Base-by-base conservation (phyloP, 768 basidiomycete species). In the Auriscalpium orientale region DNA sequence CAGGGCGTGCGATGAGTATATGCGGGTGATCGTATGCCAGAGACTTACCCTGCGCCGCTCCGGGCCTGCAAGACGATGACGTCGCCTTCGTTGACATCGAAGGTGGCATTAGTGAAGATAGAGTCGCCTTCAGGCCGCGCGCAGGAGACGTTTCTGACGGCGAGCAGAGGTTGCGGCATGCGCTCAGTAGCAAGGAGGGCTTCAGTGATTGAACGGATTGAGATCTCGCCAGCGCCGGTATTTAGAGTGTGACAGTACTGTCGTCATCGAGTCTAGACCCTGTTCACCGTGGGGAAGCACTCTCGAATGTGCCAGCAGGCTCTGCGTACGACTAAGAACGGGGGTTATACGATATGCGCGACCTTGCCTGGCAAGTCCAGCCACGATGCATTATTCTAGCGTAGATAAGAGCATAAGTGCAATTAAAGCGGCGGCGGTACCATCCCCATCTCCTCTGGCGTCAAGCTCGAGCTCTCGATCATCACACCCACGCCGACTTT, bases 401-500 rank as follows among this genome's bases (percentile, higher is more conserved):
- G 58, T 62, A 60, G 55, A 51, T 49, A 52, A 35, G 46, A 37
- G 52, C 37, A 48, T 57, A 53, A 51, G 50, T 51, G 50, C 46
- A 33, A 54, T 56, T 55, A 58, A 50, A 58, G 55, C 16, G 51
- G 57, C 50, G 62, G 65, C 20, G 62, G 66, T 49, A 66, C 64
- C 66, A 71, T 65, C 56, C 70, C 71, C 89, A 91, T 89, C 76
- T 91, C 89, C 74, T 91, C 89, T 8, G 87, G 88, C 18, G 86
- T 85, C 72, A 91, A 70, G 59, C 74, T 80, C 38, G 84, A 82
- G 68, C 85, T 88, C 79, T 98, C 95, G 58, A 98, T 91, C 91
- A 94, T 95, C 71, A 98, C 91, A 75, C 95, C 95, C 9, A 98
- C 87, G 58, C 95, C 95, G 57, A 97, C 86, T 73, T 94, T 95